Conservation (phyloP, 768 basidiomycete genomes). For the Boletus edulis region DNA sequence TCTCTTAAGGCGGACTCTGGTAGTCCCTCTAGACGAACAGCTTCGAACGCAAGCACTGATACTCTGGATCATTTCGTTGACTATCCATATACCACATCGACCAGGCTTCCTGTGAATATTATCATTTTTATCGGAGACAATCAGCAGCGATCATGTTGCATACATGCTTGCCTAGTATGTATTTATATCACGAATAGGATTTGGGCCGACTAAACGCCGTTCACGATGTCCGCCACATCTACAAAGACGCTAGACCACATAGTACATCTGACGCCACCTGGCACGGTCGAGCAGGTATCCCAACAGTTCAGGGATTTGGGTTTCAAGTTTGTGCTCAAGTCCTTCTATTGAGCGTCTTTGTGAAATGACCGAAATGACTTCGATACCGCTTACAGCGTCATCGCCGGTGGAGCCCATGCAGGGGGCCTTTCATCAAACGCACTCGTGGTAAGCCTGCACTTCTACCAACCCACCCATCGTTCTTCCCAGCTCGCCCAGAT, state of each 20-base stretch:
- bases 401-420: conserved; percentile 63
- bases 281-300: conserved; percentile 47
- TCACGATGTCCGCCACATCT: conserved; percentile 27
- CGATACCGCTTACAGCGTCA: conserved; percentile 43
- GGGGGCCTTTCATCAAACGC: conserved; percentile 63
- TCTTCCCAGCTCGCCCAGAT: conserved; percentile 6
- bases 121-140: background rate
- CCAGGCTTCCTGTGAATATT: background rate
- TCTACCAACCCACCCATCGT: background rate
- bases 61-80: background rate
- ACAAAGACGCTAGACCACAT: conserved; percentile 63
- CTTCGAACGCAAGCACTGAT: background rate
- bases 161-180: background rate
- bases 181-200: background rate
- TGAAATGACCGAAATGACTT: background rate
- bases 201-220: background rate
- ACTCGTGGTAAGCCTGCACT: conserved; percentile 46
- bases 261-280: conserved; percentile 68
- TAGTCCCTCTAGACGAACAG: background rate
- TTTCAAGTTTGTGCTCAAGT: conserved; percentile 50
- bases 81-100: background rate
- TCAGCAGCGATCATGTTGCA: background rate
- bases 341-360: background rate
- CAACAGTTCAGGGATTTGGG: conserved; percentile 58
- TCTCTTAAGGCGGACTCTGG: background rate